Evolutionary conservation across 1,284 basidiomycete species (phyloP), one percentile per base, ranked within the genome.

Genomic region (Ganoderma sp.): DNA sequence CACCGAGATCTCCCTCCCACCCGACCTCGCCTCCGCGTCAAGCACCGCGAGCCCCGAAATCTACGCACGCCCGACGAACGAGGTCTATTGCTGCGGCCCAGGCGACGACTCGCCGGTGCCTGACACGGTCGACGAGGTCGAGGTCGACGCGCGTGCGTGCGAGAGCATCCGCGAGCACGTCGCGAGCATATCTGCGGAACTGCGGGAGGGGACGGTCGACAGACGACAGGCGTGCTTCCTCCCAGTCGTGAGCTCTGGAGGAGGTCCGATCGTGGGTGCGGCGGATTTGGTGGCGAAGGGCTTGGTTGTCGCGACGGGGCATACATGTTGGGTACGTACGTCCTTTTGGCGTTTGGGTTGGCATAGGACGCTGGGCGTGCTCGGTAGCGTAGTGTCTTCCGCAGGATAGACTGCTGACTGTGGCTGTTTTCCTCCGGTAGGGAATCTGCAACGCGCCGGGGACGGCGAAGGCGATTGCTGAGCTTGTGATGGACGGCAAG

Each of bases 401-500:
- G 15, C 6, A 34, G 6, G 32, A n/a, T 2, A 45, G 17, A 7
- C 6, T 8, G 43, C 28, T 56, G 32, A 56, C 8, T 14, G 28
- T 19, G 10, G 32, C 17, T 19, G 9, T 39, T 17, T 32, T 59
- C 32, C 9, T 8, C 25, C 25, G 69, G 15, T 67, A 90, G 90
- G 90, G 90, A 2, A 89, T 91, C 61, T 91, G 87, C 76, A 91
- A 92, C 73, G 90, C 87, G 2, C 90, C 90, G 1, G 90, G 89
- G 3, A 91, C 90, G 3, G 90, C 84, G 7, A 87, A 83, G 71
- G 84, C 83, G 2, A 73, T 92, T 14, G 79, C 83, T n/a, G 88
- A 89, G 74, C 78, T 89, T 22, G 76, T 91, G n/a, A 82, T 90
- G 76, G 83, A 87, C 37, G 89, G 88, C 25, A 81, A 82, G 65